Conservation (phyloP, 768 basidiomycete genomes). For the Suillus subaureus region DNA sequence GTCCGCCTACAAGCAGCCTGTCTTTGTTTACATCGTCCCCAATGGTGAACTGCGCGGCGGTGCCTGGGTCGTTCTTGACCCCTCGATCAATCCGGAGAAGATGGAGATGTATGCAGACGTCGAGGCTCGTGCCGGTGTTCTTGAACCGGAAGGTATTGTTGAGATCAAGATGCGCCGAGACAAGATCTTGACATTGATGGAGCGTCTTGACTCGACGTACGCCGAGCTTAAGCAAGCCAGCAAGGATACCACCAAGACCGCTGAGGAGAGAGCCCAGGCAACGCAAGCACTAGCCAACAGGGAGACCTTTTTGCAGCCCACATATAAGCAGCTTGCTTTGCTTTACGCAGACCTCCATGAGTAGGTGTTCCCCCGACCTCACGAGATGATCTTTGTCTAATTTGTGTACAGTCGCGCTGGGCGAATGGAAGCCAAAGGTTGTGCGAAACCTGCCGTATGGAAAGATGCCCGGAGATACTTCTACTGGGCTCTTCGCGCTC, state of each 20-base stretch:
- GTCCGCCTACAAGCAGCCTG: slow-evolving; percentile 94
- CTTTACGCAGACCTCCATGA: slow-evolving; percentile 97
- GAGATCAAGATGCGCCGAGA: slow-evolving; percentile 98
- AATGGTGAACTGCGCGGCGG: slow-evolving; percentile 99
- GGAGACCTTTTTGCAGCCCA: slow-evolving; percentile 81
- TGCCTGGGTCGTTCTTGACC: slow-evolving; percentile 99
- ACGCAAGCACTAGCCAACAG: slow-evolving; percentile 69
- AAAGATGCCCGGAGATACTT: slow-evolving; percentile 87
- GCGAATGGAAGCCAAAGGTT: slow-evolving; percentile 97
- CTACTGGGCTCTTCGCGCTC: slow-evolving; percentile 93
- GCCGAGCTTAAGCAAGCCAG: slow-evolving; percentile 78
- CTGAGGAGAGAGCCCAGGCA: slow-evolving; percentile 75
- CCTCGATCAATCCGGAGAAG: slow-evolving; percentile 93
- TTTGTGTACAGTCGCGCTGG: slow-evolving; percentile 72
- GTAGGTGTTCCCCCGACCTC: slow-evolving; percentile 48
- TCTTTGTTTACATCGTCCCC: slow-evolving; percentile 98
- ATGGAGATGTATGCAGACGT: slow-evolving; percentile 99
- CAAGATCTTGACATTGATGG: slow-evolving; percentile 90
- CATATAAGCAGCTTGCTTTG: slow-evolving; percentile 92
- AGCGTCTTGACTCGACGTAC: slow-evolving; percentile 86
- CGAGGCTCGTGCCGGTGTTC: slow-evolving; percentile 93
- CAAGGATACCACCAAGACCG: slow-evolving; percentile 69
- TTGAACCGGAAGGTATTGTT: slow-evolving; percentile 95
- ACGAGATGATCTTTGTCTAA: slow-evolving; percentile 11
- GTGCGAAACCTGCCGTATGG: slow-evolving; percentile 86